Evolutionary conservation across 192 early-diverging fungal species (phyloP).

Genomic region (Coemansia sp.): DNA sequence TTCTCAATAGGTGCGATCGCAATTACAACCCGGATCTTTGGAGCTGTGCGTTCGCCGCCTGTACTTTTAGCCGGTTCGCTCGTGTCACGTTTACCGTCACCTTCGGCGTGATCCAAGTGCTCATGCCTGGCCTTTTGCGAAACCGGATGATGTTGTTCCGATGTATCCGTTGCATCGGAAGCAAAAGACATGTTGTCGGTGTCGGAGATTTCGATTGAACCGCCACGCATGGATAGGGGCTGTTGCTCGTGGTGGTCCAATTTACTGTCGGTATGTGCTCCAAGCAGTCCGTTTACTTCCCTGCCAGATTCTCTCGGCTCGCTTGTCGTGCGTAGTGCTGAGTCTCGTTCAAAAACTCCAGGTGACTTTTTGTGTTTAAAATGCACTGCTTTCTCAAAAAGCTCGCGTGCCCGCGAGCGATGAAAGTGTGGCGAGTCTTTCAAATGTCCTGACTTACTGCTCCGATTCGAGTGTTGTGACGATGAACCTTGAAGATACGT

Average conservation of each 20-base stretch:
- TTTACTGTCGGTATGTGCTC: background rate
- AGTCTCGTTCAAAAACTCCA: conserved; percentile 8
- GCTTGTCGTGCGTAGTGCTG: background rate
- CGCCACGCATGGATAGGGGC: background rate
- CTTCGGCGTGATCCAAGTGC: background rate
- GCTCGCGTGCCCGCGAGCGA: conserved; percentile 17
- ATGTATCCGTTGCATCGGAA: background rate
- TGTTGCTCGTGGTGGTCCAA: background rate
- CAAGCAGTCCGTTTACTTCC: background rate
- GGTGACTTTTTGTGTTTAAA: conserved; percentile 4
- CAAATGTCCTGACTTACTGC: background rate
- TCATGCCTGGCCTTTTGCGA: background rate
- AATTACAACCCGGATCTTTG: conserved; percentile 29
- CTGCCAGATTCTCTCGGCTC: background rate
- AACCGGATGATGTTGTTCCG: background rate
- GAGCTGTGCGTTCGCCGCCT: background rate
- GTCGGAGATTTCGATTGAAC: background rate
- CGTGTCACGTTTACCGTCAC: background rate
- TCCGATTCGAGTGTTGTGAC: background rate
- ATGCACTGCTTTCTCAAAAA: conserved; percentile 29
- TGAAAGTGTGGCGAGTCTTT: background rate
- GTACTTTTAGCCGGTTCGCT: background rate
- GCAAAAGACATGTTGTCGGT: background rate
- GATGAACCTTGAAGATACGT: background rate
- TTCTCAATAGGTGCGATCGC: conserved; percentile 29